These are phyloP conservation scores for Boletellus deceptivus DNA, from an alignment of 1,284 basidiomycete species.

Conservation along the genomic window DNA sequence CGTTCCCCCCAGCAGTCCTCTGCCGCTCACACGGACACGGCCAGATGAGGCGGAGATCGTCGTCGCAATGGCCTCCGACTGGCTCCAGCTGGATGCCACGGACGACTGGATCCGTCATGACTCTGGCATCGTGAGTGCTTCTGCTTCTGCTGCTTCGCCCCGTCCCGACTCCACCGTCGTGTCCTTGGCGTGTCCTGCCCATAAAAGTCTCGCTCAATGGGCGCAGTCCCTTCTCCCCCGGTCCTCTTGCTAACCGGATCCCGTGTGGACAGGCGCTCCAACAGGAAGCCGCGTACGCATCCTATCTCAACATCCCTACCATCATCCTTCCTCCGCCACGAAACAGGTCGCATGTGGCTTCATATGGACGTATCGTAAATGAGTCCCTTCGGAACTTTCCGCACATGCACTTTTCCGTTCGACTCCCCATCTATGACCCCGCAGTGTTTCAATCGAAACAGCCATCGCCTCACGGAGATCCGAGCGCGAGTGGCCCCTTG, in stretches of 20 bases:
- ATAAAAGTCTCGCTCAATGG: constrained; percentile 26
- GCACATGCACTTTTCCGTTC: constrained; percentile 76
- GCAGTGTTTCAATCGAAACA: constrained; percentile 46
- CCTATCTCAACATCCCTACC: constrained; percentile 85
- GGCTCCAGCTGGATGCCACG: constrained; percentile 91
- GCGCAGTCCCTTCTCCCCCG: constrained; percentile 15
- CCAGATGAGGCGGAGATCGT: constrained; percentile 83
- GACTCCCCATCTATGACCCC: constrained; percentile 83
- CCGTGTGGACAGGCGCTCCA: constrained; percentile 69
- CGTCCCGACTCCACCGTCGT: constrained; percentile 7
- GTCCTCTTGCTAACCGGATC: constrained; percentile 16
- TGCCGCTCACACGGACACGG: constrained; percentile 16
- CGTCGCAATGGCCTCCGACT: constrained; percentile 82
- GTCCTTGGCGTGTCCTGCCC: constrained; percentile 15
- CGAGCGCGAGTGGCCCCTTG: constrained; percentile 13
- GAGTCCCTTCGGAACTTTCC: constrained; percentile 69
- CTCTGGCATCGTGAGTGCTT: constrained; percentile 78
- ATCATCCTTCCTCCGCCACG: constrained; percentile 90
- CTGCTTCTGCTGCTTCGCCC: constrained; percentile 13
- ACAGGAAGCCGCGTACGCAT: constrained; percentile 91
- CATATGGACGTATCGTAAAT: constrained; percentile 90
- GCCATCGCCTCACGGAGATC: constrained; percentile 29
- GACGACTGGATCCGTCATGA: constrained; percentile 97
- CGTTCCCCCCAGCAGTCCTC: constrained; percentile 9
- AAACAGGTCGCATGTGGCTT: constrained; percentile 81